Percentiles rank a stretch among this genome's conserved stretches.
Evolutionary conservation across 225 moss, liverwort and hornwort species (phyloP).

Genomic region (Asterella californica): DNA sequence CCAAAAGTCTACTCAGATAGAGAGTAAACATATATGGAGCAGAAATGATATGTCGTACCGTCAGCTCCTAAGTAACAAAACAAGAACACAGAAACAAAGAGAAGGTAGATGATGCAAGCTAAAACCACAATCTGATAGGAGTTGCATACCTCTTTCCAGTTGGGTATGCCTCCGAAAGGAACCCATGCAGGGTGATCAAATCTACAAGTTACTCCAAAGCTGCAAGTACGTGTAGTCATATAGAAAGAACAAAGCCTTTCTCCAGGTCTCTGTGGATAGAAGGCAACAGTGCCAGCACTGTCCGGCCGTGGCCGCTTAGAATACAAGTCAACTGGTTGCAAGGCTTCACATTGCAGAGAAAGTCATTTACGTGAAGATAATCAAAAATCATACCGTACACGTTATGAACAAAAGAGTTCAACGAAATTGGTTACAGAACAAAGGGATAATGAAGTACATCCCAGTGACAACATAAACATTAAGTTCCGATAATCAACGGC

Average conservation of each 20-base stretch:
- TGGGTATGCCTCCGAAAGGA: constrained; percentile 85
- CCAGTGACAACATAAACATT: neutral
- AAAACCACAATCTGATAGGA: neutral
- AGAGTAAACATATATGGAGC: neutral
- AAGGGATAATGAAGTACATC: neutral
- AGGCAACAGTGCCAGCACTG: constrained; percentile 50
- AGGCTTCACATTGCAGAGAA: constrained; percentile 27
- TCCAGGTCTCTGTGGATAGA: constrained; percentile 91
- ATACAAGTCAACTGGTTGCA: constrained; percentile 42
- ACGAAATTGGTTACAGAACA: neutral
- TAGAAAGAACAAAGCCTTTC: constrained; percentile 95
- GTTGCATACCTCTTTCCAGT: constrained; percentile 82
- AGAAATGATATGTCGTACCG: neutral
- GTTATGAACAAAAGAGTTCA: neutral
- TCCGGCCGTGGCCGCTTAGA: constrained; percentile 56
- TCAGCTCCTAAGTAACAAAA: neutral
- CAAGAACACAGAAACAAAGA: neutral
- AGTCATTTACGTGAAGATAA: neutral
- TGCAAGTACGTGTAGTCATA: constrained; percentile 86
- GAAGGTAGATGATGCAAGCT: neutral
- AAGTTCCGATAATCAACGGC: constrained; percentile 12
- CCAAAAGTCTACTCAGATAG: no score
- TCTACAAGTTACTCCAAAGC: constrained; percentile 81
- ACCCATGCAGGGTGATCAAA: constrained; percentile 98
- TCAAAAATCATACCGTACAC: neutral